Conservation (phyloP, 2,329 filamentous ascomycete species). For the Pestalotiopsis sp. region DNA sequence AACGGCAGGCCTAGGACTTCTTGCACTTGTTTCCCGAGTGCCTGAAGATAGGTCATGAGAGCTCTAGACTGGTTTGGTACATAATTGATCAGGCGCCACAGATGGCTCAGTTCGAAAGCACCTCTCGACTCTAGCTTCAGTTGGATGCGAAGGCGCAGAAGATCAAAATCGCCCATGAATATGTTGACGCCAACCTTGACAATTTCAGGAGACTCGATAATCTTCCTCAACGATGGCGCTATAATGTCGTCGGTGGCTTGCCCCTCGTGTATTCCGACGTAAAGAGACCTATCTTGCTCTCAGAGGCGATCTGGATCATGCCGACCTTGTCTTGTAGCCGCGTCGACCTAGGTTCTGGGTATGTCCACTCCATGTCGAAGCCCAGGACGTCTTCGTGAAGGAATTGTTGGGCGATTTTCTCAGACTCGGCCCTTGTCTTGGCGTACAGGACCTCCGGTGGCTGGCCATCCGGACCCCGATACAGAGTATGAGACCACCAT, state of each 20-base stretch:
- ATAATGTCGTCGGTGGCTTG: constrained; percentile 25
- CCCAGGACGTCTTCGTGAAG: constrained; percentile 24
- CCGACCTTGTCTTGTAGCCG: constrained; percentile 24
- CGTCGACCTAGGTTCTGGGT: constrained; percentile 7
- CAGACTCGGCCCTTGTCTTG: constrained; percentile 19
- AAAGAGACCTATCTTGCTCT: constrained; percentile 27
- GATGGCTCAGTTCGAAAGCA: constrained; percentile 28
- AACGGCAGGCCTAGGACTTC: constrained; percentile 26
- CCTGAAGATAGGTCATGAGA: constrained; percentile 20
- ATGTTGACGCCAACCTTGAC: constrained; percentile 27
- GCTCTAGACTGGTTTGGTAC: constrained; percentile 6
- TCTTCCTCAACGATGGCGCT: constrained; percentile 24
- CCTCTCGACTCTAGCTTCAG: constrained; percentile 23
- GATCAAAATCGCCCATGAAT: constrained; percentile 20
- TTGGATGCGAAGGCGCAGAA: constrained; percentile 18
- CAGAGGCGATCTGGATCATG: constrained; percentile 28
- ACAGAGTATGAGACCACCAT: constrained; percentile 11
- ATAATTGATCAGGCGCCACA: constrained; percentile 21
- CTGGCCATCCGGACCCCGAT: constrained; percentile 17
- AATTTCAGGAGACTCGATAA: constrained; percentile 26
- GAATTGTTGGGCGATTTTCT: constrained; percentile 23
- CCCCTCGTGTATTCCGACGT: constrained; percentile 26
- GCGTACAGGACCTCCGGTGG: constrained; percentile 20
- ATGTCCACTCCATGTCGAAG: constrained; percentile 31
- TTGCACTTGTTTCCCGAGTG: constrained; percentile 22